Conservation (phyloP, 192 early-diverging fungal species). For the Podila verticillata region DNA sequence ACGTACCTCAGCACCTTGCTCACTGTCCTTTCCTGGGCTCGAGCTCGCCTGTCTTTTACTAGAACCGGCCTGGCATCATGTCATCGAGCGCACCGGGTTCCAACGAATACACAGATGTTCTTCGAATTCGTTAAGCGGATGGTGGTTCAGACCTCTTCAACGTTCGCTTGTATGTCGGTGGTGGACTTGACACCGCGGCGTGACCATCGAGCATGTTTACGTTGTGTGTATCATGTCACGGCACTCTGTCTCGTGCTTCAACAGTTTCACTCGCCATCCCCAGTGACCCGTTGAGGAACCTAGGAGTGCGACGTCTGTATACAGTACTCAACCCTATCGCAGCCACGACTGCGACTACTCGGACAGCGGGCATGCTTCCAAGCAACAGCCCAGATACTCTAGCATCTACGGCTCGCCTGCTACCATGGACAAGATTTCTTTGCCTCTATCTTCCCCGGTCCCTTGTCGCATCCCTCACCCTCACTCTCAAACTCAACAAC, state of each 20-base stretch:
- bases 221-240: constrained; percentile 57
- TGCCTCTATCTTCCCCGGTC: constrained; percentile 34
- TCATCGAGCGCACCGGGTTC: constrained; percentile 49
- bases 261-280: constrained; percentile 7
- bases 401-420: not conserved
- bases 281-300: constrained; percentile 34
- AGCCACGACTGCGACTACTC: not conserved
- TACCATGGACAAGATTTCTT: constrained; percentile 16
- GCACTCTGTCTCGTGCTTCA: constrained; percentile 9
- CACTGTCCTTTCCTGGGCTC: constrained; percentile 33
- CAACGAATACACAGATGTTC: constrained; percentile 57
- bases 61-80: constrained; percentile 48
- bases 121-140: constrained; percentile 55
- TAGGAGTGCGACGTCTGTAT: not conserved
- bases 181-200: constrained; percentile 62
- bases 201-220: constrained; percentile 59
- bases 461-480: constrained; percentile 27
- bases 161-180: constrained; percentile 64
- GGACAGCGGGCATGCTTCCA: not conserved
- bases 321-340: constrained; percentile 1
- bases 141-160: constrained; percentile 59
- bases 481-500: constrained; percentile 6
- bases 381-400: constrained; percentile 1
- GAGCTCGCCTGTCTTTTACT: constrained; percentile 41
- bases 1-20: constrained; percentile 14